These are phyloP conservation scores for Litsea cubeba DNA, from an alignment of 164 flowering plant species.

Conservation along the genomic window DNA sequence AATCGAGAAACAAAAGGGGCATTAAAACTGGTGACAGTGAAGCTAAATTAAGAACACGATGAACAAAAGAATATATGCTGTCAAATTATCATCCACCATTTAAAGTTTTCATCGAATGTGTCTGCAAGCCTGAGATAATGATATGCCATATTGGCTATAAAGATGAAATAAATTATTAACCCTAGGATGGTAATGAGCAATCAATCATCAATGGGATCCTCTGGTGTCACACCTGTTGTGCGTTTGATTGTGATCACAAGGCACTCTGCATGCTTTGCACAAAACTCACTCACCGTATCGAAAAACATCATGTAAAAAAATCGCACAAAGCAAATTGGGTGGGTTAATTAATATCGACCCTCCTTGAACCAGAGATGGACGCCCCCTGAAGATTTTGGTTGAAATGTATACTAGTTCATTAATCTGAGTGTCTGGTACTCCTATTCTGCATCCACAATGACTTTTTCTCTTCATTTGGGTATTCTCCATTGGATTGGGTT, in stretches of 20 bases:
- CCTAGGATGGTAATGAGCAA: background rate
- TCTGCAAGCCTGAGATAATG: background rate
- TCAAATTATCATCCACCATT: background rate
- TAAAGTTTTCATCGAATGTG: background rate
- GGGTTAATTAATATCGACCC: too few species aligned
- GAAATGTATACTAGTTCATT: too few species aligned
- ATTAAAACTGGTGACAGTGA: background rate
- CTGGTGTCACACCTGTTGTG: conserved; percentile 60
- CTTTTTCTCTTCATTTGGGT: too few species aligned
- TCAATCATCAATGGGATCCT: conserved; percentile 90
- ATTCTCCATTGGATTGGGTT: too few species aligned
- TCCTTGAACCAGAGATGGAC: too few species aligned
- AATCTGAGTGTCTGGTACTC: too few species aligned
- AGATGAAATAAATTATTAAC: background rate
- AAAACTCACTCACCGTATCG: conserved; percentile 94
- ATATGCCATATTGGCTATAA: background rate
- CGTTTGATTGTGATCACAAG: conserved; percentile 86
- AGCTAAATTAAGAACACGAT: background rate
- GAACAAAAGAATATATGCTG: background rate
- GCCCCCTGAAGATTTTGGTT: too few species aligned
- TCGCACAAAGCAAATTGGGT: background rate
- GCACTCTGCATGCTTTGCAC: conserved; percentile 89
- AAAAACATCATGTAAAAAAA: conserved; percentile 75
- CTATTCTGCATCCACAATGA: too few species aligned
- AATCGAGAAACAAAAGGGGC: too few species aligned